Base-by-base conservation (phyloP, 2,329 filamentous ascomycete species). In the Sporothrix dimorphospora region DNA sequence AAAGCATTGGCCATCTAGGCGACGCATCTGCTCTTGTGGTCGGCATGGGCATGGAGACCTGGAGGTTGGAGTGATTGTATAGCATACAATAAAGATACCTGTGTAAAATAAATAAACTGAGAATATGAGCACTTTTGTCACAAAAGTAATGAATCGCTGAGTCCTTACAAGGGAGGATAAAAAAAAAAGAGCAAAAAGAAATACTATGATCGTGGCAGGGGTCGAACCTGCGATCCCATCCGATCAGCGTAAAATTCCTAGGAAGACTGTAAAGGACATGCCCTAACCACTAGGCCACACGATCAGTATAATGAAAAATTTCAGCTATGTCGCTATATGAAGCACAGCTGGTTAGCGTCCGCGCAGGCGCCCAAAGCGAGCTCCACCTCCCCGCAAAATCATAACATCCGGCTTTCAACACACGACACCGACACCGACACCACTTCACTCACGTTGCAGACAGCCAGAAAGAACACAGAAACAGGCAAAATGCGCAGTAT, bases 31-130 rank as follows among this genome's bases (percentile, higher is more conserved):
- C 74, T 11, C 80, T 85, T 70, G 78, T 85, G 1, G 83, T 80
- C 1, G 85, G 85, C 2, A 82, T 86, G 27, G 85, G 85, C 1
- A 78, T 86, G 76, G 85, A 86, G 77, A 75, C 82, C 12, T 86
- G 84, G 85, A 59, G 8, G 49, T 76, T 72, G 53, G 65, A 16
- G 45, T 55, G 24, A n/a, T 38, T 24, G 7, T 19, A n/a, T 42
- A n/a, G 24, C 21, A n/a, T 24, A 24, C n/a, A 63, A 24, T 14
- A n/a, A 19, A 63, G 12, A 63, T 63, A 63, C 53, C 67, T 69
- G 34, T 27, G 34, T 55, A 66, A 7, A 55, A 55, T 12, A 12
- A 72, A 53, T 68, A 51, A 16, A 49, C n/a, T n/a, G n/a, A n/a
- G 24, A 59, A 51, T 14, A 55, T 61, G 45, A 51, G 2, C 49